Percentiles rank a stretch among this genome's conserved stretches.
Evolutionary conservation across 1,139 yeast species (phyloP).

Genomic region (Suhomyces terraborum): DNA sequence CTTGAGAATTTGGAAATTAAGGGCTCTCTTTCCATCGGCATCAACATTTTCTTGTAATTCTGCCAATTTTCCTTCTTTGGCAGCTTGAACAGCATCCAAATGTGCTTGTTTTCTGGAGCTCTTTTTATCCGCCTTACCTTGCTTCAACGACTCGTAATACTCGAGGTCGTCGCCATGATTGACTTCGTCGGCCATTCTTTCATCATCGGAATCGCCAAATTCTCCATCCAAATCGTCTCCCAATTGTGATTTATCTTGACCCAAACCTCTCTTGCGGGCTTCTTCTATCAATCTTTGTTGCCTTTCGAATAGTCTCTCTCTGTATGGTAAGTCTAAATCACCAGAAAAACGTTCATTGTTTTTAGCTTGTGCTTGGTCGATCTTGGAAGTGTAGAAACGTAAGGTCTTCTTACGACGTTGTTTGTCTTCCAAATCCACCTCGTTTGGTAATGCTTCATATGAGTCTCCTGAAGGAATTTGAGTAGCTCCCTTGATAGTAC

Average conservation of each 20-base stretch:
- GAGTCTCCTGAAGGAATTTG: slow-evolving; percentile 48
- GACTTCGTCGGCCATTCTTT: slow-evolving; percentile 38
- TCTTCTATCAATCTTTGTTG: slow-evolving; percentile 85
- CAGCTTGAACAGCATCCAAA: slow-evolving; percentile 71
- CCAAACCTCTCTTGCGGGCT: slow-evolving; percentile 80
- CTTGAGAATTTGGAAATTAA: slow-evolving; percentile 89
- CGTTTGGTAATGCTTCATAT: slow-evolving; percentile 67
- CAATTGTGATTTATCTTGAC: slow-evolving; percentile 45
- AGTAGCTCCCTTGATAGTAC: slow-evolving; percentile 42
- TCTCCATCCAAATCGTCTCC: slow-evolving; percentile 55
- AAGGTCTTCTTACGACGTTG: slow-evolving; percentile 77
- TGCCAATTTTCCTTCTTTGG: slow-evolving; percentile 79
- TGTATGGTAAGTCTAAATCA: slow-evolving; percentile 90
- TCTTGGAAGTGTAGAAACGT: slow-evolving; percentile 95
- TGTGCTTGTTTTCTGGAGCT: slow-evolving; percentile 65
- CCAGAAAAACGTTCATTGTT: slow-evolving; percentile 66
- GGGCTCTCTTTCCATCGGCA: slow-evolving; percentile 88
- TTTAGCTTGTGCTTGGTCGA: slow-evolving; percentile 75
- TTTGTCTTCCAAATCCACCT: slow-evolving; percentile 83
- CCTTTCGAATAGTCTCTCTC: slow-evolving; percentile 84
- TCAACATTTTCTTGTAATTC: slow-evolving; percentile 69
- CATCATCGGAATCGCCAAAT: slow-evolving; percentile 53
- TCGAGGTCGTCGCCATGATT: slow-evolving; percentile 46
- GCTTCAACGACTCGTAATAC: slow-evolving; percentile 55
- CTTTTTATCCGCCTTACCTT: slow-evolving; percentile 50